Evolutionary conservation across 2,329 filamentous ascomycete species (phyloP).

Genomic region (Thelonectria discophora): DNA sequence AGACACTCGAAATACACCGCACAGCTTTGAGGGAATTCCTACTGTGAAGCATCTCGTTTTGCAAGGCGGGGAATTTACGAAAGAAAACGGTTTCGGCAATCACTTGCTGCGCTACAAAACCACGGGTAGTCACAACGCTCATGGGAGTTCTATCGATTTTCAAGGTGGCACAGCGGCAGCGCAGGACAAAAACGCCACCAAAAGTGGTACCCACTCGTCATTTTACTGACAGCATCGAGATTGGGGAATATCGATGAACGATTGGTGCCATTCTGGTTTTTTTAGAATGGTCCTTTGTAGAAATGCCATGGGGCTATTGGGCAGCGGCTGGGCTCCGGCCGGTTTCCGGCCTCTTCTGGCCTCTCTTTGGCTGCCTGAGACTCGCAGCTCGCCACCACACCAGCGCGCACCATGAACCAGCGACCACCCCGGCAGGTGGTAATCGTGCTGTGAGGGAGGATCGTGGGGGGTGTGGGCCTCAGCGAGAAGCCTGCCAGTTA

Average conservation of each 20-base stretch:
- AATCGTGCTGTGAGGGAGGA: constrained; percentile 7
- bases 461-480: constrained; percentile 11
- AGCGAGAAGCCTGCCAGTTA: constrained; percentile 6
- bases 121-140: no score
- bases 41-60: no score
- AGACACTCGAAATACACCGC: no score
- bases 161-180: not conserved
- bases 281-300: constrained; percentile 32
- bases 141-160: constrained; percentile 2
- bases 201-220: constrained; percentile 20
- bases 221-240: constrained; percentile 22
- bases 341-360: not conserved
- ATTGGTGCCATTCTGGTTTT: constrained; percentile 32
- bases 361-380: constrained; percentile 1
- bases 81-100: no score
- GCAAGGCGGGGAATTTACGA: no score
- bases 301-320: constrained; percentile 33
- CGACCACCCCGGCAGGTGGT: constrained; percentile 4
- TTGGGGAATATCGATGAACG: constrained; percentile 32
- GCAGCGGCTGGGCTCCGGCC: not conserved
- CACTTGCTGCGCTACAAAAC: no score
- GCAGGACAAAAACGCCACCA: constrained; percentile 26
- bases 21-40: no score
- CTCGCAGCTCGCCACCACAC: constrained; percentile 6
- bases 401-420: constrained; percentile 8